Base-by-base conservation (phyloP, 495 filamentous ascomycete species). In the Hypoxylon lienhwacheense region DNA sequence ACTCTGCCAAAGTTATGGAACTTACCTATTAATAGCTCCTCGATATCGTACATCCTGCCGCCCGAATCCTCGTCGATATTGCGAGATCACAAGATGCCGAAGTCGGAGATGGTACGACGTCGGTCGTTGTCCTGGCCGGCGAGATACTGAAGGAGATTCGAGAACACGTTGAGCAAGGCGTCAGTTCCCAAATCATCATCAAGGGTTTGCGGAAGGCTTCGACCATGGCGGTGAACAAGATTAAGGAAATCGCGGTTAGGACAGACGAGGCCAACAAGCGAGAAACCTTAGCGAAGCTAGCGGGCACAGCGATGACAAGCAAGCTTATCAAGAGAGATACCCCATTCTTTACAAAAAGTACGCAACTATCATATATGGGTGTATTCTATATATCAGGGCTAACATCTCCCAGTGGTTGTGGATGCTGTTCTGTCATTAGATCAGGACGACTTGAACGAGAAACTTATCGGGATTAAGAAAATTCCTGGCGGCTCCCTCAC, bases 251-350 rank as follows among this genome's bases (percentile, higher is more conserved):
- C 74, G 86, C 89, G 20, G 83, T 97, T 51, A 87, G 85, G 71
- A 95, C 90, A 34, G 83, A 74, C 61, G 89, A 95, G 69, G 80
- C 82, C 32, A 95, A 92, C 74, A 85, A 88, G 74, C 82, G 90
- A 55, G 91, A 96, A 67, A 97, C 91, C 22, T 80, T 98, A 39
- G 76, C 78, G 70, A 92, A 95, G 66, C 77, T 98, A 63, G 93
- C 93, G 19, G 90, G 77, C 35, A 98, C 93, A n/a, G 93, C 93
- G 53, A 98, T 98, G 93, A 97, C 91, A 75, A 95, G 89, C 78
- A 98, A 98, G 77, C 80, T 98, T 54, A 97, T 98, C 73, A 95
- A 98, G 79, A 84, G 91, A 63, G 97, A 98, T 72, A 86, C 92
- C 44, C 84, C 83, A 2, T 98, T 98, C 73, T 98, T 98, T 71